Conservation (phyloP, 164 flowering plant genomes). For the Santalum album region DNA sequence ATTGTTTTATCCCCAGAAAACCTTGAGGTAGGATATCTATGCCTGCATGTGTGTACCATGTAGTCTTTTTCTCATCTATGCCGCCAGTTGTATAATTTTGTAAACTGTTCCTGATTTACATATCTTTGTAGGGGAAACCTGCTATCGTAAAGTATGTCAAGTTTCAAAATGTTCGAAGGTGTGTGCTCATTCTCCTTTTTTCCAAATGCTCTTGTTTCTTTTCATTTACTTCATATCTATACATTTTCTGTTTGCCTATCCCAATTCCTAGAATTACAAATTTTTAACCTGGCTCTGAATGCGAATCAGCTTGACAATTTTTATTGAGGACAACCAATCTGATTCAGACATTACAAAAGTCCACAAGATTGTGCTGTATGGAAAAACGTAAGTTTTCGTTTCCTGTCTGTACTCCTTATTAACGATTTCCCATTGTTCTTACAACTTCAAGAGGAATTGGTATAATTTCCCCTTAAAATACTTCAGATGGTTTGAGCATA, state of each 20-base stretch:
- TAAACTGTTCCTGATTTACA: not conserved
- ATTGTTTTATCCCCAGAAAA: slow-evolving; percentile 49
- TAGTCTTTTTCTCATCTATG: not conserved
- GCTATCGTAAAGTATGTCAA: slow-evolving; percentile 75
- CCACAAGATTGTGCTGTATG: slow-evolving; percentile 73
- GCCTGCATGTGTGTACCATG: too few relatives aligned
- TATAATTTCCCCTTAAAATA: not conserved
- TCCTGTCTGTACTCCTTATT: not conserved
- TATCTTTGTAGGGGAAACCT: slow-evolving; percentile 64
- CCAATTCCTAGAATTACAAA: too few relatives aligned
- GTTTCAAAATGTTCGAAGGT: slow-evolving; percentile 98
- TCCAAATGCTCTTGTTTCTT: not conserved
- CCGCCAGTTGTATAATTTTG: not conserved
- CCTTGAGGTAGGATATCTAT: slow-evolving; percentile 66
- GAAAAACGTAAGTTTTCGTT: slow-evolving; percentile 77
- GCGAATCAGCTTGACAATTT: slow-evolving; percentile 74
- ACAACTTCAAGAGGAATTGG: too few relatives aligned
- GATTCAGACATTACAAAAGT: slow-evolving; percentile 74
- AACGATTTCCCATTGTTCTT: not conserved
- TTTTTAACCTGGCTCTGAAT: not conserved
- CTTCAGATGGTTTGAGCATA: too few relatives aligned
- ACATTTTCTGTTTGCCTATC: too few relatives aligned
- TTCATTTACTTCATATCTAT: not conserved
- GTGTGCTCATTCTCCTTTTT: slow-evolving; percentile 5
- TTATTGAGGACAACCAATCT: slow-evolving; percentile 89